phyloP scores from a whole-genome alignment of 2,329 filamentous ascomycete genomes.

The Microsporum ferrugineum region DNA sequence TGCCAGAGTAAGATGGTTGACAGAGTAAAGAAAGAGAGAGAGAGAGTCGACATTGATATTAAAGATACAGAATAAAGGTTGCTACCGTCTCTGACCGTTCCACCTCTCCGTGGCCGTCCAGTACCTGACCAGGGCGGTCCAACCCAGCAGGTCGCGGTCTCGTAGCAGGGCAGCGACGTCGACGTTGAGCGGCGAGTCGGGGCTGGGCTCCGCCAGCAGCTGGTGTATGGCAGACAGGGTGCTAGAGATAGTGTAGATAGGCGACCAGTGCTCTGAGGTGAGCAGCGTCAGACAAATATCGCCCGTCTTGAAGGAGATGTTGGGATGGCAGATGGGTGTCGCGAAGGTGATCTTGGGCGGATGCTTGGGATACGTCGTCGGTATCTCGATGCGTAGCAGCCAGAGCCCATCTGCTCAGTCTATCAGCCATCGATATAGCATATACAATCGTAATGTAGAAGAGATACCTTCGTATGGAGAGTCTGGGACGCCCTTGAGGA shows the following conservation, averaged over 20 bases:
- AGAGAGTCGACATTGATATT: background rate
- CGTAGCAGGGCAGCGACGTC: conserved; percentile 38
- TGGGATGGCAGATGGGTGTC: conserved; percentile 79
- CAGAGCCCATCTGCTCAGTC: conserved; percentile 55
- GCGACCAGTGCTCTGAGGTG: conserved; percentile 61
- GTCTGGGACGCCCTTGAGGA: conserved; percentile 47
- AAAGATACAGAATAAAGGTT: background rate
- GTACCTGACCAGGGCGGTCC: conserved; percentile 38
- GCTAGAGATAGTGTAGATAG: conserved; percentile 62
- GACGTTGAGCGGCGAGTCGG: conserved; percentile 40
- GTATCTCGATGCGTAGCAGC: conserved; percentile 68
- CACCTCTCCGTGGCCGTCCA: conserved; percentile 39
- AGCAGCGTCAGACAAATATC: conserved; percentile 92
- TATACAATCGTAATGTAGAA: background rate
- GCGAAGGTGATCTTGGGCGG: conserved; percentile 69
- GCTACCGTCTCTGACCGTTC: conserved; percentile 15
- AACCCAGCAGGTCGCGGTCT: conserved; percentile 34
- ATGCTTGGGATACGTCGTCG: conserved; percentile 62
- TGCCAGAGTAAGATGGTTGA: background rate
- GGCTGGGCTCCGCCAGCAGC: conserved; percentile 35
- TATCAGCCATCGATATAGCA: background rate
- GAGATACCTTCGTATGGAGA: conserved; percentile 49
- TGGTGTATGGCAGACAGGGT: conserved; percentile 38
- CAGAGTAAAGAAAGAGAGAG: background rate
- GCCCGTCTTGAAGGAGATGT: conserved; percentile 61